A percentile compares a stretch with the other conserved stretches of the same genome.
These are phyloP conservation scores for Berkeleyomyces rouxiae DNA, from an alignment of 2,329 filamentous ascomycete species.

Conservation along the genomic window DNA sequence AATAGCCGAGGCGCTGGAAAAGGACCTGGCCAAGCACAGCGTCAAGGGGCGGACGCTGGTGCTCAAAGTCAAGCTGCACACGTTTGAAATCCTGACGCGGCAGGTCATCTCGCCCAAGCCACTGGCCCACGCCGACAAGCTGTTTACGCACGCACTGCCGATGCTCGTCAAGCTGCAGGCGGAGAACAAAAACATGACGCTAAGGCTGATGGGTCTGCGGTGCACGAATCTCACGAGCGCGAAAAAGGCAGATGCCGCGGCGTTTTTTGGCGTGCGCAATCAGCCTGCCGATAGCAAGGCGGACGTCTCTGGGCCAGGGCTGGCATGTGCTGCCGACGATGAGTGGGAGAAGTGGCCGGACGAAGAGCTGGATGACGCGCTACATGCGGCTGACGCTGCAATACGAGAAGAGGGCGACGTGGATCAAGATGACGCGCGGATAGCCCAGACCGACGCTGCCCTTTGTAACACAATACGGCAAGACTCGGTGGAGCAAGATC, in stretches of 20 bases:
- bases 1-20: conserved; percentile 73
- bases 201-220: conserved; percentile 75
- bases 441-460: neutral
- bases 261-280: conserved; percentile 57
- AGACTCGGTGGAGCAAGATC: conserved; percentile 27
- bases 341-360: conserved; percentile 55
- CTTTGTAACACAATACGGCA: neutral
- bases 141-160: conserved; percentile 66
- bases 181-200: conserved; percentile 60
- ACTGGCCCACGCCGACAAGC: conserved; percentile 56
- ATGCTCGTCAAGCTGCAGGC: conserved; percentile 74
- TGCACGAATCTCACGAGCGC: conserved; percentile 78
- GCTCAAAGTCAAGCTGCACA: conserved; percentile 85
- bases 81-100: conserved; percentile 77
- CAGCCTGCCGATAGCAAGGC: conserved; percentile 12
- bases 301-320: neutral
- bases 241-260: conserved; percentile 59
- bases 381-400: neutral
- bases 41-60: conserved; percentile 85
- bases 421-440: neutral
- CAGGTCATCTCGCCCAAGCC: conserved; percentile 62
- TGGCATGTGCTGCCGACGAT: conserved; percentile 19
- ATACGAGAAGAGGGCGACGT: neutral
- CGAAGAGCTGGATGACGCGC: conserved; percentile 22
- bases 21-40: conserved; percentile 61